Evolutionary conservation across 768 basidiomycete species (phyloP).

Genomic region (Russula olivacea): DNA sequence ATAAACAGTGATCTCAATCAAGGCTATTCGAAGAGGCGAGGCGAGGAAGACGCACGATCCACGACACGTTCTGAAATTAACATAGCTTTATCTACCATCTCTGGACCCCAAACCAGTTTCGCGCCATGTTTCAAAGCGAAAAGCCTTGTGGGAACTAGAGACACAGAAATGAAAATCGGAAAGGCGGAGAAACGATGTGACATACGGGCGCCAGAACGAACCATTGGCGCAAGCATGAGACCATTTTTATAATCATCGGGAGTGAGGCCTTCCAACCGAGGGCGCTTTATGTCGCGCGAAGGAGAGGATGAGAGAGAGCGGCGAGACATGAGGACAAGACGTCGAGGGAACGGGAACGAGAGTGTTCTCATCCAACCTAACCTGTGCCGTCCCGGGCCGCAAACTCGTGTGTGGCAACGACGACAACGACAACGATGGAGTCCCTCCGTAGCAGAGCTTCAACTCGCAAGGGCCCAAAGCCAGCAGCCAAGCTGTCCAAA

Average conservation of each 20-base stretch:
- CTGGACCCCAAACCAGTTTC: constrained; percentile 92
- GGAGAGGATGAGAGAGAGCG: constrained; percentile 22
- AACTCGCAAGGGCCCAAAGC: constrained; percentile 15
- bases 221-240: constrained; percentile 97
- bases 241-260: constrained; percentile 80
- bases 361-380: neutral
- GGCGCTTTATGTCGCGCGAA: constrained; percentile 19
- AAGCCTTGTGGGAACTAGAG: constrained; percentile 74
- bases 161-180: constrained; percentile 9
- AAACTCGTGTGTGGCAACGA: too few relatives aligned
- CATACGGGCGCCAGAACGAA: constrained; percentile 84
- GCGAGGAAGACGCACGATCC: constrained; percentile 57
- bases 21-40: neutral
- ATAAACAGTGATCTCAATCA: constrained; percentile 16
- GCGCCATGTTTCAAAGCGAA: constrained; percentile 91
- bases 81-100: constrained; percentile 95
- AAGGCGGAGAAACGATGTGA: constrained; percentile 20
- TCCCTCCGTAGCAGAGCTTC: constrained; percentile 32
- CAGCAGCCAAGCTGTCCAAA: constrained; percentile 18
- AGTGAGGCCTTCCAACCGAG: constrained; percentile 40
- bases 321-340: constrained; percentile 16
- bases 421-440: constrained; percentile 28
- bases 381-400: neutral
- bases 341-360: neutral
- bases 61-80: constrained; percentile 77